phyloP scores from a whole-genome alignment of 2,329 filamentous ascomycete genomes.

The Amauroascus niger region DNA sequence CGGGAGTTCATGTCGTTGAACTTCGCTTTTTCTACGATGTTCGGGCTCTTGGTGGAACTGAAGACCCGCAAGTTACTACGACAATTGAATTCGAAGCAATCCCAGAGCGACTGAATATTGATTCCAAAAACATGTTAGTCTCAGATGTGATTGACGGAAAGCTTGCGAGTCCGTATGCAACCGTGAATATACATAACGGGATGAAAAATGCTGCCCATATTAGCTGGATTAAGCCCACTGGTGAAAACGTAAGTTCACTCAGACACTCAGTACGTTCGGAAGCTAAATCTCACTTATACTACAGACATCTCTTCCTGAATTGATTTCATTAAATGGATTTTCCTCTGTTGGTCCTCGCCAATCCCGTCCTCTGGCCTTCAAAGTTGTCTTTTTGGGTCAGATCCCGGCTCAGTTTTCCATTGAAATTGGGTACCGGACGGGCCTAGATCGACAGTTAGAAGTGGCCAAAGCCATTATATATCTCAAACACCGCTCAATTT shows the following conservation, averaged over 20 bases:
- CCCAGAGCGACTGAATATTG: slow-evolving; percentile 24
- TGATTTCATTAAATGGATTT: slow-evolving; percentile 3
- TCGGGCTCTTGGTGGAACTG: slow-evolving; percentile 46
- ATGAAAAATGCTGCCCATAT: slow-evolving; percentile 19
- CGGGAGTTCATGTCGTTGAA: slow-evolving; percentile 45
- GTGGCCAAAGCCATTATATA: slow-evolving; percentile 18
- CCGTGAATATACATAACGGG: slow-evolving; percentile 43
- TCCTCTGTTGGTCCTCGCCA: slow-evolving; percentile 26
- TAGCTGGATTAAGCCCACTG: slow-evolving; percentile 17
- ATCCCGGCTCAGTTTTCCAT: slow-evolving; percentile 15
- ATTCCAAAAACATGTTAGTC: slow-evolving; percentile 34
- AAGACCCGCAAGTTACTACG: slow-evolving; percentile 39
- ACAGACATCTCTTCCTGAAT: not conserved
- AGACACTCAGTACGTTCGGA: not conserved
- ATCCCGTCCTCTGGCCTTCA: slow-evolving; percentile 28
- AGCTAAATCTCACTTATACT: not conserved
- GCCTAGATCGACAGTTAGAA: not conserved
- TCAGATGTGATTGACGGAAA: slow-evolving; percentile 44
- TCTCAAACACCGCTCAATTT: slow-evolving; percentile 21
- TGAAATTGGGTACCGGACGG: slow-evolving; percentile 17
- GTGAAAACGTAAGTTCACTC: slow-evolving; percentile 13
- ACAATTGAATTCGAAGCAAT: slow-evolving; percentile 28
- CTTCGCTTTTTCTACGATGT: slow-evolving; percentile 48
- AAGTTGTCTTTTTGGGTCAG: slow-evolving; percentile 16
- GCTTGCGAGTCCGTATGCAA: slow-evolving; percentile 42